phyloP scores from a whole-genome alignment of 2,329 filamentous ascomycete genomes.

The Alternaria panax region DNA sequence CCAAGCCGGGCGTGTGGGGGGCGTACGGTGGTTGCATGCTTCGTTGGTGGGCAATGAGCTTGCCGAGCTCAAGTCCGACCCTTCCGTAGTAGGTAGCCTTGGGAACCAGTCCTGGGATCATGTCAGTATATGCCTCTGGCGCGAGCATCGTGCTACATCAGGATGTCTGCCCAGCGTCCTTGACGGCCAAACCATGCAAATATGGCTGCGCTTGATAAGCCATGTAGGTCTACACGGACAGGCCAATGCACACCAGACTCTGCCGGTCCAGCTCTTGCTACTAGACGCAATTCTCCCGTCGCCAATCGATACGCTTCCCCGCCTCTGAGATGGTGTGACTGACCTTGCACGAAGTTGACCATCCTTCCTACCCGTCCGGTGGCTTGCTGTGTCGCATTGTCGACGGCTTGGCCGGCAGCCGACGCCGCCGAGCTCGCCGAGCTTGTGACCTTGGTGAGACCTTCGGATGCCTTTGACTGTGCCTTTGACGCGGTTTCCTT shows the following conservation, averaged over 20 bases:
- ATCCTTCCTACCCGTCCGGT: conserved; percentile 71
- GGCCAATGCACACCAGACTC: conserved; percentile 25
- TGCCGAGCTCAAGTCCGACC: conserved; percentile 85
- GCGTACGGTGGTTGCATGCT: conserved; percentile 96
- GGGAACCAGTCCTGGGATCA: conserved; percentile 76
- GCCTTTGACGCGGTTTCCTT: conserved; percentile 68
- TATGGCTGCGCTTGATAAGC: conserved; percentile 18
- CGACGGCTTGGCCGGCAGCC: conserved; percentile 68
- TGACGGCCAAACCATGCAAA: not conserved
- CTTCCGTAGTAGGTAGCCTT: conserved; percentile 89
- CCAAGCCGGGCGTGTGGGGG: not conserved
- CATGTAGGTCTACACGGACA: conserved; percentile 13
- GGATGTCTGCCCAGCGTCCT: not conserved
- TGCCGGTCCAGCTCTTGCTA: not conserved
- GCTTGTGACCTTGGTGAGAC: conserved; percentile 80
- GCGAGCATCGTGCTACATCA: not conserved
- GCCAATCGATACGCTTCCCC: conserved; percentile 14
- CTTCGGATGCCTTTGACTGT: conserved; percentile 76
- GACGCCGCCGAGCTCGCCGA: conserved; percentile 80
- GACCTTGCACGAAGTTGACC: conserved; percentile 86
- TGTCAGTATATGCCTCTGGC: conserved; percentile 21
- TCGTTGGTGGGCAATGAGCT: conserved; percentile 85
- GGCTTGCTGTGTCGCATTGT: conserved; percentile 52
- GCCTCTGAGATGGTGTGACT: conserved; percentile 50
- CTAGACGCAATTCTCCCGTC: not conserved